Evolutionary conservation across 2,329 filamentous ascomycete species (phyloP), one percentile per base, ranked within the genome.

Genomic region (Lecanoromycetidae sp.): DNA sequence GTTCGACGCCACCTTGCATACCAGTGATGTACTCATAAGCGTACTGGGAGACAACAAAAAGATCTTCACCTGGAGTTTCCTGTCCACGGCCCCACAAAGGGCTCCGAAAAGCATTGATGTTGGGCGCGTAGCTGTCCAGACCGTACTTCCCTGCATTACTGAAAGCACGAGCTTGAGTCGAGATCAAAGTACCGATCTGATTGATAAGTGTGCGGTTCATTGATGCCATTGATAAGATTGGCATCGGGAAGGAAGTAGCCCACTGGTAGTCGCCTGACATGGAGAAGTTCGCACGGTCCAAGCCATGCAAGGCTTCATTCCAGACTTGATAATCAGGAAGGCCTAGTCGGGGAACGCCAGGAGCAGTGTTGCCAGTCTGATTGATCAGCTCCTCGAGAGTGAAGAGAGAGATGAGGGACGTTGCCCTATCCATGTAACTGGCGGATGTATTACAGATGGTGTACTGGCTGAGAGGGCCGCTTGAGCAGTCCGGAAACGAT

Each of bases 101-200:
- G 56, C 80, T 77, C 30, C 71, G 71, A 63, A 75, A 82, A 0
- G 75, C 70, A 55, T 82, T 82, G 59, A 83, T 78, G 56, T 82
- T 82, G 0, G 80, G 80, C 0, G 80, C 79, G 73, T 76, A 82
- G 57, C 69, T 79, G 57, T 80, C 71, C 12, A 77, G 57, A 0
- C 74, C 74, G 2, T 71, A 71, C 10, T 69, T 64, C 3, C 73
- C 75, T 6, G 60, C 70, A 54, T 84, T 84, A 56, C 68, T 77
- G 57, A 81, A 84, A 0, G 80, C 79, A 32, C 80, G 68, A 0
- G 76, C 77, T 57, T 84, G 79, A 0, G 72, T 81, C 30, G 63
- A 63, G 10, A 79, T 69, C 5, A 77, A 69, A 2, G 60, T 66
- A 2, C 71, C 79, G 3, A 84, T 72, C 5, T 70, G 63, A 17